phyloP scores from a whole-genome alignment of 1,139 yeast genomes.

The Taiozyma sp. region DNA sequence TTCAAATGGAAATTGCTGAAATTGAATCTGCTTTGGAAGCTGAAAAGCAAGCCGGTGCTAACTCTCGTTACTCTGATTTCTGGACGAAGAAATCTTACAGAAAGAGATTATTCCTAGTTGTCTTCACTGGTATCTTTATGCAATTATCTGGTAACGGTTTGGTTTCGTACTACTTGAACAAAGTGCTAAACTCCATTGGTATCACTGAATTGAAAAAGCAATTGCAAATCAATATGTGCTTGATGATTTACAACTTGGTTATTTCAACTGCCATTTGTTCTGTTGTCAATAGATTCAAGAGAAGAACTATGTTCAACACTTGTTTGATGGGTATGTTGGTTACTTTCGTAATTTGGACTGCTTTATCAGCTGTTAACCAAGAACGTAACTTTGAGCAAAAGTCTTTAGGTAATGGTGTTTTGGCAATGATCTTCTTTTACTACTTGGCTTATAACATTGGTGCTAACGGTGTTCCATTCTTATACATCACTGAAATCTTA shows the following conservation, averaged over 20 bases:
- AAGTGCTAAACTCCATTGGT: slow-evolving; percentile 43
- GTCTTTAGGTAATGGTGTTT: slow-evolving; percentile 26
- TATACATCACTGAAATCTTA: slow-evolving; percentile 31
- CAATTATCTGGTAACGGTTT: slow-evolving; percentile 44
- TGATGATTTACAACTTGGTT: slow-evolving; percentile 21
- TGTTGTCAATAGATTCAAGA: slow-evolving; percentile 23
- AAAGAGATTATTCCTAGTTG: slow-evolving; percentile 35
- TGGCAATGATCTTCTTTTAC: slow-evolving; percentile 31
- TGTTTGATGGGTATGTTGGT: slow-evolving; percentile 26
- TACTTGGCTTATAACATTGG: slow-evolving; percentile 27
- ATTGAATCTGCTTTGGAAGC: slow-evolving; percentile 29
- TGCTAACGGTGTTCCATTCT: slow-evolving; percentile 25
- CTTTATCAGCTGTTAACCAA: slow-evolving; percentile 26
- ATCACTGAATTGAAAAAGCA: slow-evolving; percentile 36
- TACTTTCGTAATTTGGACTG: slow-evolving; percentile 29
- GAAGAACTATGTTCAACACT: slow-evolving; percentile 26
- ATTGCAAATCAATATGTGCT: slow-evolving; percentile 35
- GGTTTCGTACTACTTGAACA: slow-evolving; percentile 43
- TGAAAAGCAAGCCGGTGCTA: slow-evolving; percentile 11
- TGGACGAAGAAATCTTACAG: slow-evolving; percentile 31
- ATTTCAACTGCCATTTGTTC: slow-evolving; percentile 1
- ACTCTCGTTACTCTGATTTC: slow-evolving; percentile 31
- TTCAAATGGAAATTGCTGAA: slow-evolving; percentile 37
- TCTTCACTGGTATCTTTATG: slow-evolving; percentile 28
- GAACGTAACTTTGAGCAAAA: slow-evolving; percentile 21